A percentile compares a stretch with the other conserved stretches of the same genome.
Evolutionary conservation across 257 asterid genomes (phyloP).

Genomic region (Anisodus acutangulus): DNA sequence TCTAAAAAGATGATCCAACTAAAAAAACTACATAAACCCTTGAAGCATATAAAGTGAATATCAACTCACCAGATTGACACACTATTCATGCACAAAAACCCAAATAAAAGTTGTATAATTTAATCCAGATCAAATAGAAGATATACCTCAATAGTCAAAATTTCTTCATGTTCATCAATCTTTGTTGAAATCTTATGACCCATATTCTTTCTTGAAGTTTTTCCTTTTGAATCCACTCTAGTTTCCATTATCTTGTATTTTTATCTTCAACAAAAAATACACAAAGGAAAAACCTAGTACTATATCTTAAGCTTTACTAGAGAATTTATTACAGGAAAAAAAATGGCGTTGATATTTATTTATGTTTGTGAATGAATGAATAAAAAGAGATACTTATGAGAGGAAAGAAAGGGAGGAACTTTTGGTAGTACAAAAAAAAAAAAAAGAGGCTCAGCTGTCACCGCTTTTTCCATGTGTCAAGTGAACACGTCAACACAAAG

Average conservation of each 20-base stretch:
- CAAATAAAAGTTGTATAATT: not conserved
- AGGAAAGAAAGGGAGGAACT: not conserved
- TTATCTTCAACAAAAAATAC: not conserved
- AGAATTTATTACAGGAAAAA: not conserved
- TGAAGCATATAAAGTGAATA: not conserved
- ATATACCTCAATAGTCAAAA: constrained; percentile 39
- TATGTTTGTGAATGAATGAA: not conserved
- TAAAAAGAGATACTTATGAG: not conserved
- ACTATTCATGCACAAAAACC: not conserved
- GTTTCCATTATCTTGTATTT: not conserved
- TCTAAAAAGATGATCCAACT: not conserved
- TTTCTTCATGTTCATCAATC: constrained; percentile 40
- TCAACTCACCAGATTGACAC: constrained; percentile 12
- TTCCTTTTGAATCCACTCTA: not conserved
- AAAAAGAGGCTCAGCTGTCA: constrained; percentile 26
- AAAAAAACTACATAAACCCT: constrained; percentile 15
- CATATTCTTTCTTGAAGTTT: not conserved
- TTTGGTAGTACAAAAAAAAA: not conserved
- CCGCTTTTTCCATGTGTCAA: constrained; percentile 33
- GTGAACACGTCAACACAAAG: constrained; percentile 16
- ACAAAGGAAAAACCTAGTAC: too few species aligned
- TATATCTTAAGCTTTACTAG: not conserved
- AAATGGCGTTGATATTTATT: not conserved
- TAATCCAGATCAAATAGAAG: constrained; percentile 35
- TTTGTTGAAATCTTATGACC: not conserved